Evolutionary conservation across 257 asterid species (phyloP), one percentile per base, ranked within the genome.

Genomic region (Fraxinus quadrangulata): DNA sequence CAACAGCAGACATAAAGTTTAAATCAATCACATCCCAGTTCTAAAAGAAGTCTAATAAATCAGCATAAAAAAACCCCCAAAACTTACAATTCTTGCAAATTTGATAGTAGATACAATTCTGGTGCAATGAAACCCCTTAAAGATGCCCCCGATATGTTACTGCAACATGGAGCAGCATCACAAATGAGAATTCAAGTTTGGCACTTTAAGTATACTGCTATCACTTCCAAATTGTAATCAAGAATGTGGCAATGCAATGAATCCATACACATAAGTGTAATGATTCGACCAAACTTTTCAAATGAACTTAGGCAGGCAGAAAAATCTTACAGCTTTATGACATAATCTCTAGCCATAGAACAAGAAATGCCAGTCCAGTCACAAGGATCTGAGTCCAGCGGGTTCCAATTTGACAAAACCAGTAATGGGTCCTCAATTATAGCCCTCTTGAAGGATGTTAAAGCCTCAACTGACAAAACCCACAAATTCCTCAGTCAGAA

Each of bases 51-150:
- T 26, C 8, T 11, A 63, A 10, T 63, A 4, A 17, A n/a, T 56
- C 66, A 56, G 11, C 65, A n/a, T n/a, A 17, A 16, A 51, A 51
- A 21, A 8, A 2, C 23, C 24, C 61, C 14, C 4, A 14, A 73
- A 10, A 16, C 97, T 87, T 82, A 94, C 99, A 94, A 71, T 87
- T 93, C 98, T 87, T 93, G 87, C 86, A 95, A 86, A 77, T 72
- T 34, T 7, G 89, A 77, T 79, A 94, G 84, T 31, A 81, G 84
- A 84, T 71, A 72, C 82, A 95, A 70, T 70, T 93, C 92, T 1
- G 94, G 96, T 73, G 94, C 86, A 75, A 95, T 87, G 73, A 91
- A 90, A 9, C 99, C 97, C 86, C 75, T 91, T 39, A 94, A 84
- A 40, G 96, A 89, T 75, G 84, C 86, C 75, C 95, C 88, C 4